phyloP scores from a whole-genome alignment of 148 eudicot species.

The Camellia sinensis region DNA sequence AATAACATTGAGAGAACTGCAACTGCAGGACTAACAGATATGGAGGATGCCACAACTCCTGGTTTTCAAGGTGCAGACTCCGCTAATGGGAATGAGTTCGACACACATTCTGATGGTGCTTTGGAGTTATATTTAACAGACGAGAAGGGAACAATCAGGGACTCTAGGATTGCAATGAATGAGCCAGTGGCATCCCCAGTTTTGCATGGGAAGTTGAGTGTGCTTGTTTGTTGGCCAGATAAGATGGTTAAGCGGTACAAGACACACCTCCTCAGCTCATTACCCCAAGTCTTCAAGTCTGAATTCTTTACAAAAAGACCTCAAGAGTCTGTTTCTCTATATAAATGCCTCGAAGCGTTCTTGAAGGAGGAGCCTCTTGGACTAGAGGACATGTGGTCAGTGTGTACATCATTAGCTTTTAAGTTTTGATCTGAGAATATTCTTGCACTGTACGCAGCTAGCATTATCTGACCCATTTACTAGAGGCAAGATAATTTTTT shows the following conservation, averaged over 20 bases:
- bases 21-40: slow-evolving; percentile 27
- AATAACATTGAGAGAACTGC: slow-evolving; percentile 27
- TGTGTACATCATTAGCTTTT: slow-evolving; percentile 22
- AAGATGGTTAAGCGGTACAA: slow-evolving; percentile 58
- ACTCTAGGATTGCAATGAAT: slow-evolving; percentile 54
- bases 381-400: slow-evolving; percentile 99
- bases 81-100: slow-evolving; percentile 29
- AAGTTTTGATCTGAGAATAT: neutral
- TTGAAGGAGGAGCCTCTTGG: slow-evolving; percentile 98
- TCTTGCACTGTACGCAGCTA: neutral
- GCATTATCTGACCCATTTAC: neutral
- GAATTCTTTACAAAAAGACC: slow-evolving; percentile 65
- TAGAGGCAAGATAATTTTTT: neutral
- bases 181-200: slow-evolving; percentile 40
- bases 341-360: slow-evolving; percentile 90
- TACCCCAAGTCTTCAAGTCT: slow-evolving; percentile 75
- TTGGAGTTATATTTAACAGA: slow-evolving; percentile 66
- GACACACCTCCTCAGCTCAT: slow-evolving; percentile 49
- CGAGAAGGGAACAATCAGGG: slow-evolving; percentile 60
- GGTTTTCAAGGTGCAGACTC: slow-evolving; percentile 30
- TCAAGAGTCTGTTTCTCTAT: slow-evolving; percentile 76
- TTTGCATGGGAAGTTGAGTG: slow-evolving; percentile 41
- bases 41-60: slow-evolving; percentile 25
- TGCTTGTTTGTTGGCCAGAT: slow-evolving; percentile 77
- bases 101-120: slow-evolving; percentile 29